Conservation (phyloP, 2,329 filamentous ascomycete species). For the Penicillium fuscoglaucum region DNA sequence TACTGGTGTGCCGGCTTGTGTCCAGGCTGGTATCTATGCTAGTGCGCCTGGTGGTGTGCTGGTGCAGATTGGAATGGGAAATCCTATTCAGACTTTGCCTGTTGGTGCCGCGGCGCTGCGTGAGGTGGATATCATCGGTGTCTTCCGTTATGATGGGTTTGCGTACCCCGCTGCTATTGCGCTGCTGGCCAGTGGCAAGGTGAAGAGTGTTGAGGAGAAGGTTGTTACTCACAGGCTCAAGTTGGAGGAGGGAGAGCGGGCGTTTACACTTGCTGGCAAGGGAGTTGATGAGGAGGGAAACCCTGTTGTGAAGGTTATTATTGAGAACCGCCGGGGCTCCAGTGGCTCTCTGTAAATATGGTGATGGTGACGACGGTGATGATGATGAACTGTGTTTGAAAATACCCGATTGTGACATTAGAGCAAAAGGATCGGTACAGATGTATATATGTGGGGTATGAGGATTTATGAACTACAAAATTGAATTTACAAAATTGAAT, state of each 20-base stretch:
- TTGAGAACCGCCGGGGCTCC: constrained; percentile 34
- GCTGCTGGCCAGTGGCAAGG: constrained; percentile 51
- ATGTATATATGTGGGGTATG: background rate
- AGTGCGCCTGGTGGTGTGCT: constrained; percentile 52
- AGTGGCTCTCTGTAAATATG: constrained; percentile 11
- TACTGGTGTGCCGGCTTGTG: constrained; percentile 47
- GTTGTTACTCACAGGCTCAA: constrained; percentile 56
- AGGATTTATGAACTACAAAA: background rate
- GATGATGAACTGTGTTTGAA: constrained; percentile 17
- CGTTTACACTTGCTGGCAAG: constrained; percentile 53
- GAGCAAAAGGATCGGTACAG: background rate
- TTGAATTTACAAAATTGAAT: constrained; percentile 1
- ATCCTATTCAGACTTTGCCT: constrained; percentile 55
- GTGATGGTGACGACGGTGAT: constrained; percentile 9
- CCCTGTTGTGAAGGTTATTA: constrained; percentile 56
- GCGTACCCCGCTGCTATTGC: constrained; percentile 57
- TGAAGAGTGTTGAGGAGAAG: constrained; percentile 51
- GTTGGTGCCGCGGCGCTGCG: constrained; percentile 56
- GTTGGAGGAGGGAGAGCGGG: constrained; percentile 51
- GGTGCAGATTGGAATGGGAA: constrained; percentile 59
- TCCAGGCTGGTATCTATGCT: constrained; percentile 49
- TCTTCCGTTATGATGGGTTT: constrained; percentile 55
- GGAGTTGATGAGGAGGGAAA: constrained; percentile 54
- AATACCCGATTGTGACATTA: constrained; percentile 23
- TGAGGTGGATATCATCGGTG: constrained; percentile 59